Percentiles rank a stretch among this genome's conserved stretches.
phyloP scores from a whole-genome alignment of 2,329 filamentous ascomycete species.

The Sarocladium strictum region DNA sequence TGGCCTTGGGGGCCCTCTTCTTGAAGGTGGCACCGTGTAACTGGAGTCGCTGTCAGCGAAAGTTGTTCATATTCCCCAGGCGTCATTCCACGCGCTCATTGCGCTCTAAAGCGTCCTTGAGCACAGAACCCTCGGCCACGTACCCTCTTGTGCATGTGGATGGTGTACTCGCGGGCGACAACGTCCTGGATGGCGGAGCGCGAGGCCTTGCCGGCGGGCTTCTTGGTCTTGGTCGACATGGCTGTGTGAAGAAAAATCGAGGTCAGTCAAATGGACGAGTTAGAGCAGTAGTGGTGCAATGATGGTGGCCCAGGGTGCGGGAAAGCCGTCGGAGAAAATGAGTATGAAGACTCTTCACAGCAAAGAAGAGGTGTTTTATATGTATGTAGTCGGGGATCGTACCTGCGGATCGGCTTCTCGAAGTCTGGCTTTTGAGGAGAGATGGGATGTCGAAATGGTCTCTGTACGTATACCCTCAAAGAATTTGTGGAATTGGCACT shows the following conservation, averaged over 20 bases:
- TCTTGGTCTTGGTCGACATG: slow-evolving; percentile 37
- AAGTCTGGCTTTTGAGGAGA: slow-evolving; percentile 20
- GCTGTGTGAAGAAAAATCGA: slow-evolving; percentile 20
- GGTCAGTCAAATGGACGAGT: slow-evolving; percentile 20
- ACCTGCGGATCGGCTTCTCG: slow-evolving; percentile 36
- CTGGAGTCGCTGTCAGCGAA: slow-evolving; percentile 40
- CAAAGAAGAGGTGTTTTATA: slow-evolving; percentile 16
- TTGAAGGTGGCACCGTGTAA: slow-evolving; percentile 98
- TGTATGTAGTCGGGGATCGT: slow-evolving; percentile 23
- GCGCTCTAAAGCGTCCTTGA: slow-evolving; percentile 7
- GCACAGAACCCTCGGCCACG: slow-evolving; percentile 16
- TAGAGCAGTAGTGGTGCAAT: slow-evolving; percentile 13
- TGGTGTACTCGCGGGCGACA: slow-evolving; percentile 99
- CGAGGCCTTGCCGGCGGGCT: slow-evolving; percentile 37
- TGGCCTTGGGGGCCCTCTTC: slow-evolving; percentile 96
- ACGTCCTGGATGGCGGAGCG: slow-evolving; percentile 98
- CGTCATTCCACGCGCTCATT: slow-evolving; percentile 12
- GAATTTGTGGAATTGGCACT: slow-evolving; percentile 32
- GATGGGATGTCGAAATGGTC: slow-evolving; percentile 19
- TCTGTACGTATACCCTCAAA: slow-evolving; percentile 36
- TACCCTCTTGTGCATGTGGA: slow-evolving; percentile 96
- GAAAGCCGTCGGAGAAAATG: neutral
- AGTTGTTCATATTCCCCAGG: neutral
- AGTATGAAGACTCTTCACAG: slow-evolving; percentile 2
- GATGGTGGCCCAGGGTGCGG: slow-evolving; percentile 8